Percentiles rank a stretch among this genome's conserved stretches.
Conservation (phyloP, 371 early-diverging fungal species). For the Thermomucor indicae-seudaticae region DNA sequence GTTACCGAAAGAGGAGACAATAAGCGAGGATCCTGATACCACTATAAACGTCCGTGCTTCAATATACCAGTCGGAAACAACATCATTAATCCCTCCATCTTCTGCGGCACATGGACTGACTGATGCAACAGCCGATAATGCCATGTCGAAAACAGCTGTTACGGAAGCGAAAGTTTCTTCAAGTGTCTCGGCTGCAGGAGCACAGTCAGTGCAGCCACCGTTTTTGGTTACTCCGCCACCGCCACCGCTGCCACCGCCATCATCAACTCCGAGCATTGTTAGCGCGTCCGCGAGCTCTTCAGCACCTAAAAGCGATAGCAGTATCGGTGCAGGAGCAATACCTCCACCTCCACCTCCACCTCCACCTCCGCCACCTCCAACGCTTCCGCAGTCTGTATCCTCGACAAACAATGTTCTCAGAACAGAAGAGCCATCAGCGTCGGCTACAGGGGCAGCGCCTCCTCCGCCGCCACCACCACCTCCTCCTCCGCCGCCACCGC, state of each 20-base stretch:
- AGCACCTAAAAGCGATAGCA: too few species aligned
- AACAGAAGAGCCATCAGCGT: not conserved
- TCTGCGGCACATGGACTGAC: not conserved
- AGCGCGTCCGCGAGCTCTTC: too few species aligned
- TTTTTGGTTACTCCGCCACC: too few species aligned
- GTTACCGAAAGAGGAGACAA: too few species aligned
- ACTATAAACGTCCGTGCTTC: too few species aligned
- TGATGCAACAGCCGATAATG: not conserved
- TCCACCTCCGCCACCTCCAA: slow-evolving; percentile 8
- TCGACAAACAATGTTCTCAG: not conserved
- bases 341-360: slow-evolving; percentile 10
- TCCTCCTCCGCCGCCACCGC: slow-evolving; percentile 5
- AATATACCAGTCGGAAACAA: too few species aligned
- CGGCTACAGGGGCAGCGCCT: not conserved
- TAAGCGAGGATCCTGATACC: too few species aligned
- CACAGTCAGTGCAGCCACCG: too few species aligned
- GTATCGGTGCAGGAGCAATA: not conserved
- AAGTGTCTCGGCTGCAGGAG: too few species aligned
- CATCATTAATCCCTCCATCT: not conserved
- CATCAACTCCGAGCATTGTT: not conserved
- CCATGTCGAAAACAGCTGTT: not conserved
- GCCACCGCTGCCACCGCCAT: slow-evolving; percentile 15
- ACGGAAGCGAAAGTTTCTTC: not conserved
- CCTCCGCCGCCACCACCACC: slow-evolving; percentile 14
- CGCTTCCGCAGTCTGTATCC: not conserved